phyloP scores from a whole-genome alignment of 257 asterid species.

The Apocynum venetum region DNA sequence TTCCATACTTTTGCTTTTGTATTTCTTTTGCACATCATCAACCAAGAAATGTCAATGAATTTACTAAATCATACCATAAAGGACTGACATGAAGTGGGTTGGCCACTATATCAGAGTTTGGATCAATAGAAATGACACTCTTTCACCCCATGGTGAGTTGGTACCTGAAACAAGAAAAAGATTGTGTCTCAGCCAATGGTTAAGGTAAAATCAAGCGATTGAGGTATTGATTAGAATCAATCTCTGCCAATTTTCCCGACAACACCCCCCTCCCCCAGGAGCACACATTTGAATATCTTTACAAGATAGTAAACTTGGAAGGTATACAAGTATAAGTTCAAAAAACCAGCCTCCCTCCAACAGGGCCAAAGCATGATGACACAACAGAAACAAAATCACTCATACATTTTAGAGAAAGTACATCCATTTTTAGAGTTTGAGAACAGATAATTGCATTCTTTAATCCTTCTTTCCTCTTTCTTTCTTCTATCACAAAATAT shows the following conservation, averaged over 20 bases:
- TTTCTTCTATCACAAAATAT: background rate
- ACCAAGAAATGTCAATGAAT: constrained; percentile 11
- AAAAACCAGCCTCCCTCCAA: background rate
- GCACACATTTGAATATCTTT: too few relatives aligned
- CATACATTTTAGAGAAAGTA: background rate
- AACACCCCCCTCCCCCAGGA: background rate
- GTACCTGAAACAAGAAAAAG: constrained; percentile 58
- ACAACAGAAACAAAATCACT: background rate
- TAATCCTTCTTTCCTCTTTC: background rate
- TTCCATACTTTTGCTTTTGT: background rate
- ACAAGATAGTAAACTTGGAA: background rate
- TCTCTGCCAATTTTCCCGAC: background rate
- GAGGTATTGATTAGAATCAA: background rate
- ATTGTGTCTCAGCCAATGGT: constrained; percentile 14
- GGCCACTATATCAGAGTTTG: constrained; percentile 76
- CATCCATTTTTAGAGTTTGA: background rate
- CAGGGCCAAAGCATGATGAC: background rate
- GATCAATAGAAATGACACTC: constrained; percentile 74
- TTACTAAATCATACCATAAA: constrained; percentile 60
- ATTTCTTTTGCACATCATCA: background rate
- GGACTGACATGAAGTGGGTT: constrained; percentile 99
- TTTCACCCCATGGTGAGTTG: constrained; percentile 98
- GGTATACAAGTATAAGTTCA: background rate
- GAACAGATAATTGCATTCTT: background rate
- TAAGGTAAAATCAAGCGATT: background rate